Conservation (phyloP, 2,329 filamentous ascomycete genomes). For the Aspergillus fumigatus region DNA sequence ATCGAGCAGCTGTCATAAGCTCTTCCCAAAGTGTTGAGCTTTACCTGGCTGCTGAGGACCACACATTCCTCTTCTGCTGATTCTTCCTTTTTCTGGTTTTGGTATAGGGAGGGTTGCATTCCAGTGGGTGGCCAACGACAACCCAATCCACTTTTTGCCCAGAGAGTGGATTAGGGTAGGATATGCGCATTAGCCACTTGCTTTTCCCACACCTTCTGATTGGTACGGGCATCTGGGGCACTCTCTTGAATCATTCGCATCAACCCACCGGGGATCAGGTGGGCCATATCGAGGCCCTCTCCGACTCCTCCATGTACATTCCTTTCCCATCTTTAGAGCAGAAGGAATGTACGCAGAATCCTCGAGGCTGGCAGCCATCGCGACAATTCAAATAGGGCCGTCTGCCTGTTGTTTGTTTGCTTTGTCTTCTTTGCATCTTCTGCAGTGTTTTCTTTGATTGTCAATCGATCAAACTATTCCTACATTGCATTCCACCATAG, state of each 20-base stretch:
- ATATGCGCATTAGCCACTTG: slow-evolving; percentile 23
- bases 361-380: slow-evolving; percentile 30
- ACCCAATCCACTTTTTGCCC: slow-evolving; percentile 13
- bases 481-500: slow-evolving; percentile 20
- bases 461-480: slow-evolving; percentile 32
- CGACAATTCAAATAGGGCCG: slow-evolving; percentile 36
- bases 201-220: slow-evolving; percentile 13
- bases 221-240: slow-evolving; percentile 18
- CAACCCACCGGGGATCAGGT: slow-evolving; percentile 21
- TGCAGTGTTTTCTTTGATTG: slow-evolving; percentile 38
- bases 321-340: slow-evolving; percentile 29
- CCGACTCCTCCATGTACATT: slow-evolving; percentile 27
- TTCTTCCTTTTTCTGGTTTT: slow-evolving; percentile 23
- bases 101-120: slow-evolving; percentile 35
- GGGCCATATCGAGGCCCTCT: slow-evolving; percentile 17
- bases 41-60: slow-evolving; percentile 15
- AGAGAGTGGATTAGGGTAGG: slow-evolving; percentile 16
- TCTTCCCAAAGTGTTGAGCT: slow-evolving; percentile 14
- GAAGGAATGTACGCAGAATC: slow-evolving; percentile 34
- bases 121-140: slow-evolving; percentile 28
- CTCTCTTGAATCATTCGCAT: slow-evolving; percentile 13
- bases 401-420: slow-evolving; percentile 40
- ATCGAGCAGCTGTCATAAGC: slow-evolving; percentile 1
- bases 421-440: slow-evolving; percentile 40
- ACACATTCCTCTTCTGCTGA: slow-evolving; percentile 22